Evolutionary conservation across 108 stramenopile genomes (phyloP), one percentile per base, ranked within the genome.

Genomic region (Heterococcus sp.): DNA sequence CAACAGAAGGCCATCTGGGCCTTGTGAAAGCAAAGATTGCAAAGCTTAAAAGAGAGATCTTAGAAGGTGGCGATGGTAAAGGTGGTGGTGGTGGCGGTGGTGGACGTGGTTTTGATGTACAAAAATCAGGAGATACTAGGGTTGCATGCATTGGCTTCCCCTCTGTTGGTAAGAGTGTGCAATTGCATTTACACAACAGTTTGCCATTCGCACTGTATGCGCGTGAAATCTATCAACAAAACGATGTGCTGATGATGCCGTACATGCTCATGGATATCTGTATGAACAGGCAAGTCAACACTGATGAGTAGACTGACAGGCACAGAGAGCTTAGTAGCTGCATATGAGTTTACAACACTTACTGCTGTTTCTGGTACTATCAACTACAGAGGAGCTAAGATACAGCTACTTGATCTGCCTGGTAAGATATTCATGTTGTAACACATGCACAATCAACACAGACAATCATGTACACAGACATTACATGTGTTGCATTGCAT

Each of bases 321-420:
- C 11, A 98, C 97, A 0, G 84, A 89, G 70, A 90, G 88, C 39
- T 93, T 95, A 80, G 96, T 96, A 3, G 97, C 97, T 3, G 95
- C 93, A 0, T 97, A 98, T 78, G 97, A 98, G 85, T 99, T 99
- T 83, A 99, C 98, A 3, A 99, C 98, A 3, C 86, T 99, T 32
- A 98, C 96, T 0, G 97, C 97, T 65, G 97, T 98, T 58, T 97
- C 98, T 5, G 98, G 98, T 38, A 97, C 95, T 4, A 93, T 99
- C 93, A 91, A 97, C 76, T 99, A 94, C 82, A 93, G 94, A 70
- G 97, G 98, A 26, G 97, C 92, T 33, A 68, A 69, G 40, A 78
- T 78, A 31, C 98, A 99, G 88, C 93, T 99, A 32, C 88, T 99
- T 67, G 98, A 99, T 89, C 85, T 99, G 38, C 98, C 98, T 4